A percentile compares a stretch with the other conserved stretches of the same genome.
Evolutionary conservation across 1,139 yeast species (phyloP).

Genomic region (Pichia kudriavzevii): DNA sequence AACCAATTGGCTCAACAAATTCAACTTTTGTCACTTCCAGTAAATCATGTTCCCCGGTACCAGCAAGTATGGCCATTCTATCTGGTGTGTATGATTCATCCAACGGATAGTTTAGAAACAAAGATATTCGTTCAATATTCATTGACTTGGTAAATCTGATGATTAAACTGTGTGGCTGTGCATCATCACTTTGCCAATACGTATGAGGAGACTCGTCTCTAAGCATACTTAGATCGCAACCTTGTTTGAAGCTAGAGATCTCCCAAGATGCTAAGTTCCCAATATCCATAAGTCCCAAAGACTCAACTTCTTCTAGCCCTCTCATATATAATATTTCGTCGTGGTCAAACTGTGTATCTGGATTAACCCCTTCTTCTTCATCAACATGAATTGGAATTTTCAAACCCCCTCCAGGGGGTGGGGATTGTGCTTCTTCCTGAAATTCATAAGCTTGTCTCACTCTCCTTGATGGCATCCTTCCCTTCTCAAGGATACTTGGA

Average conservation of each 20-base stretch:
- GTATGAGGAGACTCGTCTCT: conserved; percentile 68
- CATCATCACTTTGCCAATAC: conserved; percentile 96
- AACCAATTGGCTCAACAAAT: conserved; percentile 72
- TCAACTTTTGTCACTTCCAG: conserved; percentile 63
- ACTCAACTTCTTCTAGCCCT: conserved; percentile 52
- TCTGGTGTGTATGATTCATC: conserved; percentile 96
- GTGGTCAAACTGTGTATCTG: too few relatives aligned
- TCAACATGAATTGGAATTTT: too few relatives aligned
- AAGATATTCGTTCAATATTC: conserved; percentile 56
- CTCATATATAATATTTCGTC: conserved; percentile 31
- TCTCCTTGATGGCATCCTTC: too few relatives aligned
- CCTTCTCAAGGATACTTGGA: too few relatives aligned
- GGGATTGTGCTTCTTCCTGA: too few relatives aligned
- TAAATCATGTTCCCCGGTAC: conserved; percentile 80
- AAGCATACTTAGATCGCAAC: conserved; percentile 62
- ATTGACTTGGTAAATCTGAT: conserved; percentile 79
- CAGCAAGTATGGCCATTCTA: conserved; percentile 63
- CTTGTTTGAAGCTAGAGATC: conserved; percentile 68
- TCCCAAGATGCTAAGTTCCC: conserved; percentile 84
- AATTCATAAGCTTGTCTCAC: too few relatives aligned
- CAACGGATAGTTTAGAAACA: conserved; percentile 56
- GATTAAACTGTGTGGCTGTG: conserved; percentile 80
- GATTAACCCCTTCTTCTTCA: too few relatives aligned
- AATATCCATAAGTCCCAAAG: conserved; percentile 54
- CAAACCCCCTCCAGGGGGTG: too few relatives aligned